Evolutionary conservation across 2,329 filamentous ascomycete genomes (phyloP).

Genomic region (Penicillium concentricum): DNA sequence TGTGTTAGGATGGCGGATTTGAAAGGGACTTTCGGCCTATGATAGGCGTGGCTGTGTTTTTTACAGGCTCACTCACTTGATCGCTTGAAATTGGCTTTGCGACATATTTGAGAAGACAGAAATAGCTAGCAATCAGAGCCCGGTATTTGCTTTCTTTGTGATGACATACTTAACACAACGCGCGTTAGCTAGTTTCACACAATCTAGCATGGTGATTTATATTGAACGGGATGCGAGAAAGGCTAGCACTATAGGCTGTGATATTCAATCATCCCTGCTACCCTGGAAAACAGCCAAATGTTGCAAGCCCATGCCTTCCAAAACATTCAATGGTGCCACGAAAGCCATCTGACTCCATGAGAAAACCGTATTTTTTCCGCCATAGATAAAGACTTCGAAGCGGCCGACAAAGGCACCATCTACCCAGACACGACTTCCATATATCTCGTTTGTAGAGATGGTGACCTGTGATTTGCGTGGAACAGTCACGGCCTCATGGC

Average conservation of each 20-base stretch:
- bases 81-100: background rate
- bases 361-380: slow-evolving; percentile 51
- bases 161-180: too few relatives aligned
- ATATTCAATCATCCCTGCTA: background rate
- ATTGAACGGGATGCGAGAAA: background rate
- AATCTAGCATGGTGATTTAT: background rate
- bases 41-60: background rate
- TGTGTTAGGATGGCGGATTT: background rate
- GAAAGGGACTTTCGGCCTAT: background rate
- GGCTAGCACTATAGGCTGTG: background rate
- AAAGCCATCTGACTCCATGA: slow-evolving; percentile 60
- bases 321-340: slow-evolving; percentile 49
- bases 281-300: slow-evolving; percentile 5
- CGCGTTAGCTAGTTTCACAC: background rate
- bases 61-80: background rate
- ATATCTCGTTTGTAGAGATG: slow-evolving; percentile 46
- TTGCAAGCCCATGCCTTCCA: slow-evolving; percentile 12
- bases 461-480: slow-evolving; percentile 36
- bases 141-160: background rate
- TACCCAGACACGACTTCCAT: slow-evolving; percentile 53
- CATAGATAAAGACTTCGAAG: slow-evolving; percentile 57
- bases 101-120: background rate
- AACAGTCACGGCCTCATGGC: slow-evolving; percentile 44
- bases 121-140: background rate
- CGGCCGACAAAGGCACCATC: slow-evolving; percentile 48